phyloP scores from a whole-genome alignment of 164 flowering plant species.

The Akebia trifoliata region DNA sequence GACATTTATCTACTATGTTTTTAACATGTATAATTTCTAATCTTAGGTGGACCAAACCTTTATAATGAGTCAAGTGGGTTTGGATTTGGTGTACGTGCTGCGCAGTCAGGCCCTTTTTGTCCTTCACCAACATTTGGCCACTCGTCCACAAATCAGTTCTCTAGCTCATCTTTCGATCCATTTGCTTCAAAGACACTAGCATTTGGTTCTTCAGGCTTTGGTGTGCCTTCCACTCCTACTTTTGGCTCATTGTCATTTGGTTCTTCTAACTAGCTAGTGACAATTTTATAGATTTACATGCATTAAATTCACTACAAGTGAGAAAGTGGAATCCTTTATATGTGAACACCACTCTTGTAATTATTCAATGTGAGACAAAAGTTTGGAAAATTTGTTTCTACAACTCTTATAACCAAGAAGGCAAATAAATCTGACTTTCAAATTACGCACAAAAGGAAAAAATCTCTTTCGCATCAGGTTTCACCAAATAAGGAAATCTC shows the following conservation, averaged over 20 bases:
- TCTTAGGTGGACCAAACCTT: conserved; percentile 81
- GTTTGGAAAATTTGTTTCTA: too few species aligned
- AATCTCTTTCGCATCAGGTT: too few species aligned
- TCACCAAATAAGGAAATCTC: too few species aligned
- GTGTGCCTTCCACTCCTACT: conserved; percentile 42
- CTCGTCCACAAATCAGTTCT: conserved; percentile 55
- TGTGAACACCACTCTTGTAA: too few species aligned
- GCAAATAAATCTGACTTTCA: too few species aligned
- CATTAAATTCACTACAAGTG: too few species aligned
- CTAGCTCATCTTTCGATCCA: conserved; percentile 48
- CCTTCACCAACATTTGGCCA: conserved; percentile 57
- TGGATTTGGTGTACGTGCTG: conserved; percentile 34
- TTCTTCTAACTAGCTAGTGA: too few species aligned
- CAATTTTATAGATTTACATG: too few species aligned
- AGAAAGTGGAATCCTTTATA: too few species aligned
- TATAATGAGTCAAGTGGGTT: conserved; percentile 52
- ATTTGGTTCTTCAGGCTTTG: conserved; percentile 45
- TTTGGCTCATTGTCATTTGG: conserved; percentile 60
- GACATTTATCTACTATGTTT: neutral
- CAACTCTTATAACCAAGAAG: too few species aligned
- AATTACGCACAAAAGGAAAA: too few species aligned
- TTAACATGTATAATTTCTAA: conserved; percentile 1
- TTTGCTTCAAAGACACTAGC: conserved; percentile 53
- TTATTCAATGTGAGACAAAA: too few species aligned
- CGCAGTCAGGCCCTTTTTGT: conserved; percentile 47